Base-by-base conservation (phyloP, 345 rosid genomes). In the Lumnitzera littorea region DNA sequence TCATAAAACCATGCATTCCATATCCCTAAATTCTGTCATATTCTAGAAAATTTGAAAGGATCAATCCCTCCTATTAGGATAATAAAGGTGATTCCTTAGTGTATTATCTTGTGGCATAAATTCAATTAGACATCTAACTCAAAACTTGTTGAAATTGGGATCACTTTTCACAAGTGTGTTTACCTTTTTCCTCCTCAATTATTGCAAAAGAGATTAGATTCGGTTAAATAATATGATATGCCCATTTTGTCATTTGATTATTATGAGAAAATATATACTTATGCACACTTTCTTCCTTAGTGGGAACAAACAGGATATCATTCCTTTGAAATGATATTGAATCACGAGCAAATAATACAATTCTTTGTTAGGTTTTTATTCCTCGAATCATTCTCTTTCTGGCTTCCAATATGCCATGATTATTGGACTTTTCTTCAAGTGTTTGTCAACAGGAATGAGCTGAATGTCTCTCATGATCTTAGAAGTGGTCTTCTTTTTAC, bases 141-240 rank as follows among this genome's bases (percentile, higher is more conserved):
- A 27, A 57, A 48, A 36, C 41, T 36, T 31, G 46, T n/a, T 17
- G 60, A 57, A 48, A 16, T 41, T 46, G 23, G 43, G 25, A 31
- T 57, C 46, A 31, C 60, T 57, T n/a, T n/a, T n/a, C n/a, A n/a
- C n/a, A n/a, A 41, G 23, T 31, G 23, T 57, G 48, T 57, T 17
- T 31, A n/a, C 25, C 24, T 57, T 23, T 41, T 57, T 46, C 25
- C 16, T 57, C 15, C 56, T 55, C 67, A 53, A 78, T 78, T 71
- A 68, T 78, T 65, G 53, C 6, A 13, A 48, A 62, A 36, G 69
- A 25, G 70, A 74, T 71, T 60, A 15, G 76, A 69, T 71, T 78
- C 77, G 56, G 25, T 48, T 11, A 56, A 25, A 13, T 2, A 25
- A 58, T 67, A 63, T 65, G 53, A 58, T 16, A 36, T 36, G 1